These are phyloP conservation scores for Aspergillus sp. DNA, from an alignment of 2,329 filamentous ascomycete genomes.

Conservation along the genomic window DNA sequence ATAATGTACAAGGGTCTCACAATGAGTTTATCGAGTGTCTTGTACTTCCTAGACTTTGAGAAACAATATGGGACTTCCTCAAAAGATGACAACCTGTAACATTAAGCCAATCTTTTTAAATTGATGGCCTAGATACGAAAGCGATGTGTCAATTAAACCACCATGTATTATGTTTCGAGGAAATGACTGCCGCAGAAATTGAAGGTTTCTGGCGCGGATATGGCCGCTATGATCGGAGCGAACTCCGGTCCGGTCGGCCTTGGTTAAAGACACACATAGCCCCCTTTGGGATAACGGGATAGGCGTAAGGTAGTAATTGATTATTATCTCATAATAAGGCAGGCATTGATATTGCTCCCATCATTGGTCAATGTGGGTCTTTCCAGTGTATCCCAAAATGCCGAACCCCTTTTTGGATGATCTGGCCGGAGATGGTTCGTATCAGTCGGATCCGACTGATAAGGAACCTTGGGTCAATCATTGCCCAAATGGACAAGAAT, in stretches of 20 bases:
- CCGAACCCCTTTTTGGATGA: not conserved
- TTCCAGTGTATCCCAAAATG: not conserved
- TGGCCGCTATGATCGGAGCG: not conserved
- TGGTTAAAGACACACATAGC: not conserved
- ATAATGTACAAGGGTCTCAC: too few species aligned
- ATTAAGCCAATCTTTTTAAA: fast-evolving
- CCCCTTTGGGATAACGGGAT: not conserved
- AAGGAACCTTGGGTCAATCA: too few species aligned
- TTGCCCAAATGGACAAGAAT: too few species aligned
- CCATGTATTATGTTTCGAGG: too few species aligned
- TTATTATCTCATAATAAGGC: not conserved
- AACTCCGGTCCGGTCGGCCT: not conserved
- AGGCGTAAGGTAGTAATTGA: not conserved
- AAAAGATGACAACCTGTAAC: too few species aligned
- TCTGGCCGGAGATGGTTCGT: not conserved
- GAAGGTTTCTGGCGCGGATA: not conserved
- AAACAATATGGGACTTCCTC: too few species aligned
- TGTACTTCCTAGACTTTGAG: too few species aligned
- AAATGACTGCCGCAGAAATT: too few species aligned
- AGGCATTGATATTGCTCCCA: not conserved
- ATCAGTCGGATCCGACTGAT: not conserved
- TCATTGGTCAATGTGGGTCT: not conserved
- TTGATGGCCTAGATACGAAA: too few species aligned
- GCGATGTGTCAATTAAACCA: too few species aligned
- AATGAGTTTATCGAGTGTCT: too few species aligned